phyloP scores from a whole-genome alignment of 2,329 filamentous ascomycete genomes.

The Xylaria sp. region DNA sequence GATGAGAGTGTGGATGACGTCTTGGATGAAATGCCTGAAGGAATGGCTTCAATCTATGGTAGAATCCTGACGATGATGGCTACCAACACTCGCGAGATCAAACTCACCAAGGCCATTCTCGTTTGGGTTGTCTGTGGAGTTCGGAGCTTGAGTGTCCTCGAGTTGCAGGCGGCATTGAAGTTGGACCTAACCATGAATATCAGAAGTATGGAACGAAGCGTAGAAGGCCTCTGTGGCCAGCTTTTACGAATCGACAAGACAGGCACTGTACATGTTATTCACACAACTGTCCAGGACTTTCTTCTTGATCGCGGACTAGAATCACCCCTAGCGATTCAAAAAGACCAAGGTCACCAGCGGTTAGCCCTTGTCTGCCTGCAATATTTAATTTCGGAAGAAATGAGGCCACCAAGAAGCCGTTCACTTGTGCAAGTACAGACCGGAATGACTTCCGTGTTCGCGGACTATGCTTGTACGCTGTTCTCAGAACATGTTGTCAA shows the following conservation, averaged over 20 bases:
- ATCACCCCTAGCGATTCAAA: slow-evolving; percentile 16
- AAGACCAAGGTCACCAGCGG: slow-evolving; percentile 14
- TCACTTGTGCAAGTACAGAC: slow-evolving; percentile 13
- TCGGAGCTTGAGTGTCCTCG: slow-evolving; percentile 7
- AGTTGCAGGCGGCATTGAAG: slow-evolving; percentile 24
- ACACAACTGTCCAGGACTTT: slow-evolving; percentile 23
- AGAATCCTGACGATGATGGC: too few relatives aligned
- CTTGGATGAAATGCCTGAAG: too few relatives aligned
- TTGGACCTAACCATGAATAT: slow-evolving; percentile 17
- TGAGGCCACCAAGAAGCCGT: slow-evolving; percentile 19
- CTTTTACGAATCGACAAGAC: slow-evolving; percentile 22
- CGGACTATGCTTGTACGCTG: slow-evolving; percentile 24
- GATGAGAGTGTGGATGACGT: too few relatives aligned
- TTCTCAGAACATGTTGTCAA: slow-evolving; percentile 21
- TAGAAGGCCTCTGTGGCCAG: slow-evolving; percentile 25
- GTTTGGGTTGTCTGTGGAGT: too few relatives aligned
- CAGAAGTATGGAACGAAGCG: slow-evolving; percentile 15
- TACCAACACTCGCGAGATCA: too few relatives aligned
- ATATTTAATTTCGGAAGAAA: slow-evolving; percentile 20
- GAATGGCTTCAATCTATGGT: too few relatives aligned
- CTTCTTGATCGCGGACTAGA: slow-evolving; percentile 15
- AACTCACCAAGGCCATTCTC: too few relatives aligned
- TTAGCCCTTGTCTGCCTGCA: slow-evolving; percentile 19
- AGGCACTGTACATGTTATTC: slow-evolving; percentile 20
- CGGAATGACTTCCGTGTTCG: slow-evolving; percentile 10